Base-by-base conservation (phyloP, 2,329 filamentous ascomycete species). In the Gaeumannomyces sp. region DNA sequence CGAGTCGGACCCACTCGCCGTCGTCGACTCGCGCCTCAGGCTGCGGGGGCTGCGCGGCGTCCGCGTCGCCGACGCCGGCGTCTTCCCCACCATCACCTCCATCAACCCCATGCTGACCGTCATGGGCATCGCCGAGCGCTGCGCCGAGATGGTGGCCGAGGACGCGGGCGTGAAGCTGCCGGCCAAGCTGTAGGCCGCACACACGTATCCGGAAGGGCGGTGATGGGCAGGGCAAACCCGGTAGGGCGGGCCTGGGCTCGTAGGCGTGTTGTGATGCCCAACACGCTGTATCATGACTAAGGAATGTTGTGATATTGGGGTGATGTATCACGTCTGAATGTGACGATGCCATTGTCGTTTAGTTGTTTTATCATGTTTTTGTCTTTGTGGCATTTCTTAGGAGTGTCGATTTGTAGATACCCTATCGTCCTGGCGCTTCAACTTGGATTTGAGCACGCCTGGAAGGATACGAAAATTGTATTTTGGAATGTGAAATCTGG, bases 21-120 rank as follows among this genome's bases (percentile, higher is more conserved):
- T 96, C 27, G 70, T 73, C 5, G 70, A 73, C 61, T 67, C 71
- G 60, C 53, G 59, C n/a, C 68, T 73, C 11, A 65, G 67, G 16
- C 71, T 73, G 25, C 67, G 69, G 59, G 72, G 72, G 1, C 31
- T 72, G 14, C 11, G 65, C 27, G 68, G 68, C 57, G 63, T 72
- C 63, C 66, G 71, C 31, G 62, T 71, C 27, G 69, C 71, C 6
- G 72, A 73, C 57, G 71, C 70, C 27, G 76, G 73, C 33, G 72
- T 75, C 4, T 72, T 76, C 31, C 74, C 74, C 2, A 65, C 63
- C 38, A 69, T 73, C 5, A 69, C 73, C 1, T 67, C 85, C 64
- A 89, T 95, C 75, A 96, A 96, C 80, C 92, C 91, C 66, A 95
- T 96, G 93, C 80, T 96, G 73, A 97, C 92, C 1, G 92, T 96